These are phyloP conservation scores for Celoporthe dispersa DNA, from an alignment of 2,329 filamentous ascomycete species.

Conservation along the genomic window DNA sequence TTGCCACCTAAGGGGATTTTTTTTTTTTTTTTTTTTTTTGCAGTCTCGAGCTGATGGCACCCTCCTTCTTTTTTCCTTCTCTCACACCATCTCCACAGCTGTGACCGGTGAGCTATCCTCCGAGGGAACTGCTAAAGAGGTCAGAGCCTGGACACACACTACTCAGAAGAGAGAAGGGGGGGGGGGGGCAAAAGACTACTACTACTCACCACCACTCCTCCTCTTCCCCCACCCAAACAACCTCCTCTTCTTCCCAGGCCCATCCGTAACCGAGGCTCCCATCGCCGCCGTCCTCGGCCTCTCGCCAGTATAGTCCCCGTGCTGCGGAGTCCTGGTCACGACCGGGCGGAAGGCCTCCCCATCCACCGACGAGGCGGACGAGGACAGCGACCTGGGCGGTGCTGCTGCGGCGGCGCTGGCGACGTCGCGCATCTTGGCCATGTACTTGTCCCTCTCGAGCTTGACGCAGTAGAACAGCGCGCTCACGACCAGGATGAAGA, in stretches of 20 bases:
- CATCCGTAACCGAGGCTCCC: background rate
- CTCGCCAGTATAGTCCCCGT: background rate
- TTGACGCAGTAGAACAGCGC: conserved; percentile 31
- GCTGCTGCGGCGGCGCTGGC: background rate
- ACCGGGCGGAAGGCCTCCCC: background rate
- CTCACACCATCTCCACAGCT: conserved; percentile 29
- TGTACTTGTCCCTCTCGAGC: conserved; percentile 22
- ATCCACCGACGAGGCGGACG: background rate
- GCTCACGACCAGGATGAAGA: conserved; percentile 27
- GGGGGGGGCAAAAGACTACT: too few species aligned
- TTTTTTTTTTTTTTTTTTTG: too few species aligned
- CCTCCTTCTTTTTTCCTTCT: background rate
- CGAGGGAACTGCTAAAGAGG: background rate
- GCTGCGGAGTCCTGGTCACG: background rate
- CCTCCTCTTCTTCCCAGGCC: conserved; percentile 15
- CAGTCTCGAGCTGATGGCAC: too few species aligned
- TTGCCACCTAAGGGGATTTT: too few species aligned
- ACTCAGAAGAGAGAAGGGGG: too few species aligned
- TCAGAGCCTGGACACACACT: background rate
- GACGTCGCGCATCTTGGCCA: background rate
- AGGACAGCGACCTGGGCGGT: background rate
- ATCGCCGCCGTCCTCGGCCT: background rate
- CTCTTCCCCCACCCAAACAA: conserved; percentile 22
- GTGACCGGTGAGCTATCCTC: conserved; percentile 21
- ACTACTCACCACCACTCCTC: conserved; percentile 15